Evolutionary conservation across 108 stramenopile genomes (phyloP).

Genomic region (Pseudonitzschia delicatissima): DNA sequence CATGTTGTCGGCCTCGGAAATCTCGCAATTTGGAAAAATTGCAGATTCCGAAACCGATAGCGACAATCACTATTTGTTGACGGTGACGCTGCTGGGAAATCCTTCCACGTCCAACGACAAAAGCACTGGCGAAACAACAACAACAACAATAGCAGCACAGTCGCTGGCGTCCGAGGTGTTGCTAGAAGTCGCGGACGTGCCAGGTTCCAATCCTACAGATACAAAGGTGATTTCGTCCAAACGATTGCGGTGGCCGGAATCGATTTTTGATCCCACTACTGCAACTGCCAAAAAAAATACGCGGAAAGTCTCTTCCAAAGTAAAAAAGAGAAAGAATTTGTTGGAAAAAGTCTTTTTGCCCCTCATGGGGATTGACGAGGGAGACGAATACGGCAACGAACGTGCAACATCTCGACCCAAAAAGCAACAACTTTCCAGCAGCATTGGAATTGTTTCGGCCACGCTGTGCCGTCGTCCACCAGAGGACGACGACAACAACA

Average conservation of each 20-base stretch:
- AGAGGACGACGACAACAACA: neutral
- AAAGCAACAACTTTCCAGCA: neutral
- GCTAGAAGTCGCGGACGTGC: constrained; percentile 15
- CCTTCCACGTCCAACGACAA: neutral
- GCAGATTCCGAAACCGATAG: neutral
- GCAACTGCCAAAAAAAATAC: neutral
- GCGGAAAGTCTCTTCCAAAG: neutral
- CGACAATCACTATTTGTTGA: neutral
- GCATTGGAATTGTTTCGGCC: constrained; percentile 13
- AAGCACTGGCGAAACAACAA: neutral
- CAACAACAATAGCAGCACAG: neutral
- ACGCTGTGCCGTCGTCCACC: constrained; percentile 11
- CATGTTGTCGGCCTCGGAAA: neutral
- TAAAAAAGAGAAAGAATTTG: neutral
- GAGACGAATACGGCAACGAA: neutral
- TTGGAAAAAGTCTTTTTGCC: neutral
- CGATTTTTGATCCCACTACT: neutral
- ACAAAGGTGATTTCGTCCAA: neutral
- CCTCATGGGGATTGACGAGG: constrained; percentile 11
- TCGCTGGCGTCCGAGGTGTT: constrained; percentile 13
- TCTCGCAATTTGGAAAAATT: neutral
- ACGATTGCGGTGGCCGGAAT: constrained; percentile 22
- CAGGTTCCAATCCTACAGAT: neutral
- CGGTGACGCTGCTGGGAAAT: constrained; percentile 4
- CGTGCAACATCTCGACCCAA: neutral